Conservation (phyloP, 306 rosid genomes). For the Purshia tridentata region DNA sequence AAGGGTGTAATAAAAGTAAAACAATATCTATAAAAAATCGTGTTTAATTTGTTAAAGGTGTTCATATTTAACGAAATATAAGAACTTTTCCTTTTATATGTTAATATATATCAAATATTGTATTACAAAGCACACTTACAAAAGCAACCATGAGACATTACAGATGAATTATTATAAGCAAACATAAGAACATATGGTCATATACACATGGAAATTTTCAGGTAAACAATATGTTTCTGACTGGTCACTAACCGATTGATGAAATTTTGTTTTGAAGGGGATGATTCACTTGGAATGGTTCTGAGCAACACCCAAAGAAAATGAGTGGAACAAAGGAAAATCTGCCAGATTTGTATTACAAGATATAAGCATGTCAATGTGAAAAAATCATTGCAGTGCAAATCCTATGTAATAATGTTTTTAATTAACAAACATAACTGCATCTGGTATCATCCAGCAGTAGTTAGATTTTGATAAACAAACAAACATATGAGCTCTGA, state of each 20-base stretch:
- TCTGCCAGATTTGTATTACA: slow-evolving; percentile 47
- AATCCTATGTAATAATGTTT: slow-evolving; percentile 4
- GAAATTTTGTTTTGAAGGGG: slow-evolving; percentile 62
- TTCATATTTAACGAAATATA: not conserved
- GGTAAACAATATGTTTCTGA: slow-evolving; percentile 21
- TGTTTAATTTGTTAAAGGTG: not conserved
- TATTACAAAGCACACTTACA: not conserved
- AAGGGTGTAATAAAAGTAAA: not conserved
- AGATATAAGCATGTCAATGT: not conserved
- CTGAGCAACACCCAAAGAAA: slow-evolving; percentile 48
- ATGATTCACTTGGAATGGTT: slow-evolving; percentile 41
- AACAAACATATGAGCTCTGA: not conserved
- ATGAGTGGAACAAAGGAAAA: slow-evolving; percentile 68
- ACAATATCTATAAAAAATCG: not conserved
- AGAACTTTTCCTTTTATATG: not conserved
- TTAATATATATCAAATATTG: not conserved
- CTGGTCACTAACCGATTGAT: slow-evolving; percentile 80
- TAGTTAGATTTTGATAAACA: not conserved
- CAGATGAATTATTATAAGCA: not conserved
- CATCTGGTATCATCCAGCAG: not conserved
- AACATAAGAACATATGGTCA: slow-evolving; percentile 1
- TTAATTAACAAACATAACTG: not conserved
- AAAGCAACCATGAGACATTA: slow-evolving; percentile 1
- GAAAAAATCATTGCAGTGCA: not conserved
- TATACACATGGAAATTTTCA: not conserved